A percentile compares a stretch with the other conserved stretches of the same genome.
phyloP scores from a whole-genome alignment of 495 filamentous ascomycete species.

The Mytilinidion resinicola region DNA sequence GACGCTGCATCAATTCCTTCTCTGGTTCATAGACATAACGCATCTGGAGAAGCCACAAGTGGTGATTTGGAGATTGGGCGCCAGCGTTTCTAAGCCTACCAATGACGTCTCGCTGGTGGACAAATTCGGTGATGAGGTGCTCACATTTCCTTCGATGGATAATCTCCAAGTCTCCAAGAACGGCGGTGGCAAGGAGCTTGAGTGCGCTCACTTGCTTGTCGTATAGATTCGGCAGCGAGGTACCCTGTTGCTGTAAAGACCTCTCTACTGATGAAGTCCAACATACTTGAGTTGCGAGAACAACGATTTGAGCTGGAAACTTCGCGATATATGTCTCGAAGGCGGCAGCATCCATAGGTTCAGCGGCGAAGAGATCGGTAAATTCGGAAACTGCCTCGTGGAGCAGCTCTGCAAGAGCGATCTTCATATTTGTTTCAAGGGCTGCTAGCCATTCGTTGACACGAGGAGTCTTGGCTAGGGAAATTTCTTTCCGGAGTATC shows the following conservation, averaged over 20 bases:
- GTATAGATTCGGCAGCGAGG: slow-evolving; percentile 58
- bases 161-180: slow-evolving; percentile 82
- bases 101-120: slow-evolving; percentile 91
- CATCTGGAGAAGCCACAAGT: slow-evolving; percentile 96
- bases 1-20: slow-evolving; percentile 71
- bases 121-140: slow-evolving; percentile 96
- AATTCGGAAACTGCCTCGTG: slow-evolving; percentile 77
- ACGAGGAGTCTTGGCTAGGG: slow-evolving; percentile 81
- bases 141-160: slow-evolving; percentile 93
- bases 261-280: slow-evolving; percentile 84
- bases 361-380: slow-evolving; percentile 59
- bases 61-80: slow-evolving; percentile 73
- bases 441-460: slow-evolving; percentile 98
- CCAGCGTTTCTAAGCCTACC: slow-evolving; percentile 69
- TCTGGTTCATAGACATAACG: slow-evolving; percentile 83
- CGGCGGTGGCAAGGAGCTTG: slow-evolving; percentile 72
- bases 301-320: slow-evolving; percentile 91
- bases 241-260: slow-evolving; percentile 62
- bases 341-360: slow-evolving; percentile 56
- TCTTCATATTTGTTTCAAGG: slow-evolving; percentile 89
- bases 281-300: slow-evolving; percentile 88
- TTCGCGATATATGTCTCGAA: slow-evolving; percentile 70
- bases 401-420: slow-evolving; percentile 82
- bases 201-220: slow-evolving; percentile 75
- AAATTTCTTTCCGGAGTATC: slow-evolving; percentile 79